Evolutionary conservation across 306 rosid species (phyloP).

Genomic region (Myrica gale): DNA sequence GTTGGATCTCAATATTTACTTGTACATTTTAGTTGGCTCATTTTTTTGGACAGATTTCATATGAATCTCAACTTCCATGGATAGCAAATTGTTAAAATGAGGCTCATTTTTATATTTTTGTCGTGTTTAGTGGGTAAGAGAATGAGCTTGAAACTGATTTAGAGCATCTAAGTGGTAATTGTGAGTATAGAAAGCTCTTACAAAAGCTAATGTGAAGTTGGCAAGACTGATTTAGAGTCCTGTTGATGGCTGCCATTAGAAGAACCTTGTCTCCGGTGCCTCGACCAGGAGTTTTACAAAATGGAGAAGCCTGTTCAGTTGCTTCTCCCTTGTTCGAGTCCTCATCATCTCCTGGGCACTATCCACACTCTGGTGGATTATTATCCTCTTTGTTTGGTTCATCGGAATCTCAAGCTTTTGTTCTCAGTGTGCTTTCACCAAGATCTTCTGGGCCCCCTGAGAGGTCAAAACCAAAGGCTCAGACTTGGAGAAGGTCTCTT

Average conservation of each 20-base stretch:
- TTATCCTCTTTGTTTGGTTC: constrained; percentile 38
- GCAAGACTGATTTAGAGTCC: constrained; percentile 26
- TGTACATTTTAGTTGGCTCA: background rate
- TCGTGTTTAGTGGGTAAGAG: constrained; percentile 23
- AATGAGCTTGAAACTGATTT: constrained; percentile 11
- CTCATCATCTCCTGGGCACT: constrained; percentile 54
- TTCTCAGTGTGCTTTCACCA: constrained; percentile 49
- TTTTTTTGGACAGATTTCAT: background rate
- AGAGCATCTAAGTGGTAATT: constrained; percentile 14
- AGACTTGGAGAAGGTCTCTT: constrained; percentile 64
- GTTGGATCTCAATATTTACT: background rate
- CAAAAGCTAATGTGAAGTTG: constrained; percentile 4
- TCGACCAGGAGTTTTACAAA: constrained; percentile 50
- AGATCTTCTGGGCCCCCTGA: constrained; percentile 59
- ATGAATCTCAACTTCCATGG: background rate
- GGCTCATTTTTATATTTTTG: background rate
- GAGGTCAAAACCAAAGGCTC: constrained; percentile 62
- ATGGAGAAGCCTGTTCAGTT: constrained; percentile 58
- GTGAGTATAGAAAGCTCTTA: constrained; percentile 9
- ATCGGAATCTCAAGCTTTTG: constrained; percentile 46
- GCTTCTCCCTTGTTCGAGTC: constrained; percentile 80
- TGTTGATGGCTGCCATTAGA: constrained; percentile 75
- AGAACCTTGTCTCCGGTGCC: constrained; percentile 79
- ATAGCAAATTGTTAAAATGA: constrained; percentile 2
- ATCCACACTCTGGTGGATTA: constrained; percentile 42